These are phyloP conservation scores for Heritiera fomes DNA, from an alignment of 345 rosid genomes.

Conservation along the genomic window DNA sequence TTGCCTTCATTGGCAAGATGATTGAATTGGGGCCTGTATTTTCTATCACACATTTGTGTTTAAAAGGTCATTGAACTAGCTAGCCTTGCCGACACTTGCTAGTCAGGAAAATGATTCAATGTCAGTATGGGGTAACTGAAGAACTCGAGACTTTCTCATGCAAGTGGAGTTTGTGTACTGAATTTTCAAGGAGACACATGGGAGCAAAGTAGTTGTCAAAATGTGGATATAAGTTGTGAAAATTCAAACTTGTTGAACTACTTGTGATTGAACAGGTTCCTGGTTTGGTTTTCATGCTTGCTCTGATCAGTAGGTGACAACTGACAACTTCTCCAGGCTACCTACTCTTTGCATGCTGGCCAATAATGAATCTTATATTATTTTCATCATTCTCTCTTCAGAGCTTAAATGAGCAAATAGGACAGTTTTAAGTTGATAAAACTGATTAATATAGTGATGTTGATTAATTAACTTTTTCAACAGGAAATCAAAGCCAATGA, in stretches of 20 bases:
- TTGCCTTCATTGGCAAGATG: neutral
- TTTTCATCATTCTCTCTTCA: too few relatives aligned
- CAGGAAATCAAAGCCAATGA: neutral
- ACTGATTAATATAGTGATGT: neutral
- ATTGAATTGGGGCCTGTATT: neutral
- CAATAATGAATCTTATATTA: neutral
- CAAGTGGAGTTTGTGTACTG: too few relatives aligned
- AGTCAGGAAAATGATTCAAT: neutral
- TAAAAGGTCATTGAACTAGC: neutral
- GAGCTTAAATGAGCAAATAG: neutral
- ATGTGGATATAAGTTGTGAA: slow-evolving; percentile 18
- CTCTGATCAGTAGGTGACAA: slow-evolving; percentile 2
- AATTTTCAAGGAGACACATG: neutral
- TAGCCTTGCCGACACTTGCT: neutral
- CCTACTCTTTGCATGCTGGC: neutral
- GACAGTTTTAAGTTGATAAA: too few relatives aligned
- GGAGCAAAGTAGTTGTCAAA: slow-evolving; percentile 12
- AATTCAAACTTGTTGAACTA: slow-evolving; percentile 37
- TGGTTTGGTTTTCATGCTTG: neutral
- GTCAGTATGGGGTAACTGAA: neutral
- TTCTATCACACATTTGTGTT: neutral
- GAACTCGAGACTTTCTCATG: neutral
- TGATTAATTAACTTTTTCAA: neutral
- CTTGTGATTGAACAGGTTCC: slow-evolving; percentile 18
- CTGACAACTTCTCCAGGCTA: neutral